Conservation (phyloP, 192 early-diverging fungal species). For the Thamnidium elegans region DNA sequence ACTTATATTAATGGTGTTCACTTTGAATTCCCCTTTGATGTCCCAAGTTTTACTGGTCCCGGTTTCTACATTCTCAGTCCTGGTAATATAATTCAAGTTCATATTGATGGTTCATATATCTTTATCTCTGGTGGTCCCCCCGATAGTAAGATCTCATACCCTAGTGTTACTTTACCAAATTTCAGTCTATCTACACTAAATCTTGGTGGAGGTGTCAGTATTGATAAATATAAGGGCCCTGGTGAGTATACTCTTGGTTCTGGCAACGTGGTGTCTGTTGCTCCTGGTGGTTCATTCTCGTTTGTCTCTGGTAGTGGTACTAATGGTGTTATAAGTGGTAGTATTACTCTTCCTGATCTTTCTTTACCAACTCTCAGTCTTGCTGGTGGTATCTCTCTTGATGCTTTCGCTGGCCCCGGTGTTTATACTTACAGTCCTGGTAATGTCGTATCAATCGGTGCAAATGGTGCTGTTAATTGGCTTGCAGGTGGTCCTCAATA, state of each 20-base stretch:
- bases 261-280: not conserved
- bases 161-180: too few relatives aligned
- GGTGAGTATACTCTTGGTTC: not conserved
- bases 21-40: too few relatives aligned
- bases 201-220: too few relatives aligned
- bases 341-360: not conserved
- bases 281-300: not conserved
- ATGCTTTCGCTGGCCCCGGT: not conserved
- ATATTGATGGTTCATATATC: not conserved
- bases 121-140: not conserved
- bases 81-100: not conserved
- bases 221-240: not conserved
- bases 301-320: too few relatives aligned
- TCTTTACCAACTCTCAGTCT: not conserved
- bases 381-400: not conserved
- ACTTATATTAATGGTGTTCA: too few relatives aligned
- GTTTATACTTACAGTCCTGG: not conserved
- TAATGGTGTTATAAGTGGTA: not conserved
- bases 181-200: too few relatives aligned
- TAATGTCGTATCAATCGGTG: not conserved
- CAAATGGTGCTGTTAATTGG: not conserved
- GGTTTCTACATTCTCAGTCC: not conserved
- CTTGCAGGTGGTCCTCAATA: not conserved
- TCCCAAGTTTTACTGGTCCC: not conserved
- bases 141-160: too few relatives aligned